Conservation (phyloP, 495 filamentous ascomycete genomes). For the Penicillium simplicissimum region DNA sequence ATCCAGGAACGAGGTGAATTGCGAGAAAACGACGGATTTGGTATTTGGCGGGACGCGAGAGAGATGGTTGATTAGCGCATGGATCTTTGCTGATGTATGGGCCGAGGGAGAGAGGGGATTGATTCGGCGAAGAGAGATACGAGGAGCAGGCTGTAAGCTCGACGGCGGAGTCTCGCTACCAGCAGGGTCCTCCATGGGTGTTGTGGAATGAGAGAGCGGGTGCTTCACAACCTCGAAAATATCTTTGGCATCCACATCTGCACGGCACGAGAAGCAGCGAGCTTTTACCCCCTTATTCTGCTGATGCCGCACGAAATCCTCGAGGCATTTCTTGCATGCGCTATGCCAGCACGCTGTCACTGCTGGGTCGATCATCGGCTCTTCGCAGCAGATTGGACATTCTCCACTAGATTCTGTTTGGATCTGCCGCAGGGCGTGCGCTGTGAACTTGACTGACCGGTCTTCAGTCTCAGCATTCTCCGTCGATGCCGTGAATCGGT, state of each 20-base stretch:
- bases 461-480: constrained; percentile 55
- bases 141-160: constrained; percentile 49
- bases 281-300: constrained; percentile 71
- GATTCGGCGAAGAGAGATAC: constrained; percentile 79
- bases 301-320: constrained; percentile 85
- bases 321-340: constrained; percentile 87
- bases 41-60: constrained; percentile 64
- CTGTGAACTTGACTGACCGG: constrained; percentile 62
- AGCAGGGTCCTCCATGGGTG: constrained; percentile 34
- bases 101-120: constrained; percentile 64
- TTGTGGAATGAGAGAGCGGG: constrained; percentile 26
- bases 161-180: constrained; percentile 35
- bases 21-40: constrained; percentile 94
- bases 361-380: constrained; percentile 89
- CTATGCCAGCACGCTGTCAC: constrained; percentile 97
- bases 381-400: constrained; percentile 92
- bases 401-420: constrained; percentile 83
- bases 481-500: constrained; percentile 71
- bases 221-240: constrained; percentile 85
- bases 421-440: constrained; percentile 86
- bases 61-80: constrained; percentile 73
- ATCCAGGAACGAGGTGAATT: constrained; percentile 95
- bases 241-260: constrained; percentile 75
- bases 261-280: constrained; percentile 86
- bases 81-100: constrained; percentile 77